Conservation (phyloP, 495 filamentous ascomycete species). For the Aspergillus coremiiformis region DNA sequence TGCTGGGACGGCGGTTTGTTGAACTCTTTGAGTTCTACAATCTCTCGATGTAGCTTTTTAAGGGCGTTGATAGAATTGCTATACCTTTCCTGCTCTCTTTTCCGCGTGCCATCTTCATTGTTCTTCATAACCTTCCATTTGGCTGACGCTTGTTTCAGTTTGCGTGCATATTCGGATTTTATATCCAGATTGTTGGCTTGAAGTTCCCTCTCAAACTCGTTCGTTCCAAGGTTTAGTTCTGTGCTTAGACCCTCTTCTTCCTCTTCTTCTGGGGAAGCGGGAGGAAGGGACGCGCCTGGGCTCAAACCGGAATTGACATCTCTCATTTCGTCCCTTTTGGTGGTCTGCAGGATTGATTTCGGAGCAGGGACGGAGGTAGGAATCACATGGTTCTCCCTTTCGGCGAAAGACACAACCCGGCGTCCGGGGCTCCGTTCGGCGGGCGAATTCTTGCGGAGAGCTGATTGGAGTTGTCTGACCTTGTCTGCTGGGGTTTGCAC, state of each 20-base stretch:
- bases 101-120: neutral
- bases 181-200: neutral
- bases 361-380: neutral
- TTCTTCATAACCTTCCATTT: neutral
- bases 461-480: constrained; percentile 15
- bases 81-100: neutral
- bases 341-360: neutral
- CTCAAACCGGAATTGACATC: neutral
- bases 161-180: neutral
- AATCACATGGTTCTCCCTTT: neutral
- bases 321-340: neutral
- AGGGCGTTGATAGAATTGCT: neutral
- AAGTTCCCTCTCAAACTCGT: neutral
- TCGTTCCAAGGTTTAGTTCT: neutral
- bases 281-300: neutral
- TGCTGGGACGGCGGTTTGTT: neutral
- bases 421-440: constrained; percentile 10
- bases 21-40: neutral
- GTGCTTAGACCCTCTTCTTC: neutral
- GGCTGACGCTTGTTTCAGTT: neutral
- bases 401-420: constrained; percentile 24
- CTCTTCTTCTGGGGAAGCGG: neutral
- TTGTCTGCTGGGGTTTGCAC: constrained; percentile 7
- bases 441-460: constrained; percentile 20
- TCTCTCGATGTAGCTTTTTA: neutral